Evolutionary conservation across 169 alveolate species (phyloP), one percentile per base, ranked within the genome.

Genomic region (Plasmodium fragile): DNA sequence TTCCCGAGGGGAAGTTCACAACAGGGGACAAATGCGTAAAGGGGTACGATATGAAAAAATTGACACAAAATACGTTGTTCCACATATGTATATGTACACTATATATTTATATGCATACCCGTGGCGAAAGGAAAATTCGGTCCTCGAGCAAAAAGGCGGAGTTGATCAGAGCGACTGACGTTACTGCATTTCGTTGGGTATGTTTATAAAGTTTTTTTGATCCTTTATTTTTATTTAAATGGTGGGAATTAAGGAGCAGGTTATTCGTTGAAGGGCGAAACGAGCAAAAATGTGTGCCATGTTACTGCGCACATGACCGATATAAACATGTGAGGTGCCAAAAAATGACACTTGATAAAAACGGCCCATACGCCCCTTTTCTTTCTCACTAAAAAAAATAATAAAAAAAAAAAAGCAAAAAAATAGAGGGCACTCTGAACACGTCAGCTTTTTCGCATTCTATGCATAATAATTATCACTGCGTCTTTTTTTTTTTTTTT

Each of bases 391-490:
- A 65, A 65, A 22, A 65, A 65, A 65, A 25, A 22, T 6, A 22
- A 18, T 2, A 65, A n/a, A 25, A 59, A 16, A 53, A 39, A 77
- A 77, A 7, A 53, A 39, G 39, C 36, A 5, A 78, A 78, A 43
- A 78, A 39, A 77, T 36, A 77, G 39, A 39, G 41, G 69, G 49
- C 16, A 45, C 84, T 39, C 7, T n/a, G n/a, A 16, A 78, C 28
- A 43, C 28, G 84, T 34, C 11, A n/a, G 69, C 70, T 41, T 78
- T n/a, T 78, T 72, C 11, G 32, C 69, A 78, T 78, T 78, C 55
- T 78, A 30, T 45, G 34, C 28, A 39, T 39, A 78, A 0, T 41
- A 16, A 77, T n/a, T 36, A 77, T 77, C 52, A 72, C 16, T 77
- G 72, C 28, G 13, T 34, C 18, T 41, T 39, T 81, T 39, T 81